phyloP scores from a whole-genome alignment of 805 yeast species.

The Alloascoidea hylecoeti region DNA sequence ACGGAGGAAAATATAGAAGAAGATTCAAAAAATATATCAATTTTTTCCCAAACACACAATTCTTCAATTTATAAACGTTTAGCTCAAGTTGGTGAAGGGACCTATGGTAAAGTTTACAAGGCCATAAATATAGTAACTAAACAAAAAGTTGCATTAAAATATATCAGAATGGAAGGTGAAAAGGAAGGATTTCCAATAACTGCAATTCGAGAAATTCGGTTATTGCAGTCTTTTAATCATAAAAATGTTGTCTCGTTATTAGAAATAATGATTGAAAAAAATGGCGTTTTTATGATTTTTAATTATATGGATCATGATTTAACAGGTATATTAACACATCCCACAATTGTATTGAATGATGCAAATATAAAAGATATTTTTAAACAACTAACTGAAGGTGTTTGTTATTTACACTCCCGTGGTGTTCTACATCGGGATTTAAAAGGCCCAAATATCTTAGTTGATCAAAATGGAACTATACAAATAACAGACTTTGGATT shows the following conservation, averaged over 20 bases:
- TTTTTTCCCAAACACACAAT: too few species aligned
- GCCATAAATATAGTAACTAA: conserved; percentile 61
- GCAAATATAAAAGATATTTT: conserved; percentile 57
- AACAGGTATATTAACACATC: conserved; percentile 74
- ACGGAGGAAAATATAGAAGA: too few species aligned
- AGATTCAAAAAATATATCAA: too few species aligned
- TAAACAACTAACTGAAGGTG: conserved; percentile 52
- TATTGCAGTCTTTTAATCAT: conserved; percentile 74
- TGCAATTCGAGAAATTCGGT: conserved; percentile 80
- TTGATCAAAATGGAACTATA: conserved; percentile 45
- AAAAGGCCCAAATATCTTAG: conserved; percentile 65
- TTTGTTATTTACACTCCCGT: conserved; percentile 53
- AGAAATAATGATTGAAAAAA: conserved; percentile 79
- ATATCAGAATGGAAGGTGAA: conserved; percentile 72
- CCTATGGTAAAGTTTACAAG: conserved; percentile 92
- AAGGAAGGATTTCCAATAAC: conserved; percentile 95
- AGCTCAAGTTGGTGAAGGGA: conserved; percentile 96
- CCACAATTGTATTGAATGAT: conserved; percentile 43
- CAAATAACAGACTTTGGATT: conserved; percentile 76
- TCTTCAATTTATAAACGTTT: conserved; percentile 47
- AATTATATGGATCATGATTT: conserved; percentile 91
- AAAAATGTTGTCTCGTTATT: conserved; percentile 65
- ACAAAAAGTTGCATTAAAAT: conserved; percentile 73
- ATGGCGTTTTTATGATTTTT: conserved; percentile 74
- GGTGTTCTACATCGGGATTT: conserved; percentile 69